Evolutionary conservation across 2,329 filamentous ascomycete genomes (phyloP).

Genomic region (Lachnellula arida): DNA sequence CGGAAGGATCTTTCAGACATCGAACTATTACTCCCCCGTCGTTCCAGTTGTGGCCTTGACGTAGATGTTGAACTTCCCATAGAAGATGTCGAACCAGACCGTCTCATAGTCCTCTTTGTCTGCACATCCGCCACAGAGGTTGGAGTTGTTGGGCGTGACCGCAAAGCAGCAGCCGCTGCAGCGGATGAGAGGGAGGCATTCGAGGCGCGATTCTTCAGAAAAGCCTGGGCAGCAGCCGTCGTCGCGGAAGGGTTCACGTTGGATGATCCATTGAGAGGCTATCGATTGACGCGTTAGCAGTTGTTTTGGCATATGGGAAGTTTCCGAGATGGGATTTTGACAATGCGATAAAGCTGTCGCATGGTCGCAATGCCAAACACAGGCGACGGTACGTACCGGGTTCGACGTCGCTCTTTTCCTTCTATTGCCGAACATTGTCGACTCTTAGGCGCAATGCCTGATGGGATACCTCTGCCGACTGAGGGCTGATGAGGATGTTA

Average conservation of each 20-base stretch:
- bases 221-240: constrained; percentile 76
- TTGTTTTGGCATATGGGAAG: constrained; percentile 6
- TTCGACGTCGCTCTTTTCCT: constrained; percentile 38
- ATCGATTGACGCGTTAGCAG: constrained; percentile 24
- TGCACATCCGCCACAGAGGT: constrained; percentile 77
- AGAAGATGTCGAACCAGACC: constrained; percentile 69
- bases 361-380: constrained; percentile 14
- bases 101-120: constrained; percentile 77
- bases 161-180: constrained; percentile 80
- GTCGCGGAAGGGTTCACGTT: constrained; percentile 70
- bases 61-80: constrained; percentile 44
- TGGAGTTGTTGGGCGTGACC: constrained; percentile 71
- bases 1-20: constrained; percentile 90
- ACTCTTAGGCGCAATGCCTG: constrained; percentile 16
- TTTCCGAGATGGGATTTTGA: neutral
- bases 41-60: constrained; percentile 46
- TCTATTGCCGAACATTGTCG: constrained; percentile 33
- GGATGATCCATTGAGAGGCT: constrained; percentile 59
- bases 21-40: constrained; percentile 67
- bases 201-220: constrained; percentile 62
- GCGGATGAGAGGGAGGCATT: constrained; percentile 71
- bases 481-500: constrained; percentile 30
- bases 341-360: constrained; percentile 17
- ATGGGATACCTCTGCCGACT: constrained; percentile 29
- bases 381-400: constrained; percentile 33